These are phyloP conservation scores for Rhodotorula paludigena DNA, from an alignment of 768 basidiomycete species.

Conservation along the genomic window DNA sequence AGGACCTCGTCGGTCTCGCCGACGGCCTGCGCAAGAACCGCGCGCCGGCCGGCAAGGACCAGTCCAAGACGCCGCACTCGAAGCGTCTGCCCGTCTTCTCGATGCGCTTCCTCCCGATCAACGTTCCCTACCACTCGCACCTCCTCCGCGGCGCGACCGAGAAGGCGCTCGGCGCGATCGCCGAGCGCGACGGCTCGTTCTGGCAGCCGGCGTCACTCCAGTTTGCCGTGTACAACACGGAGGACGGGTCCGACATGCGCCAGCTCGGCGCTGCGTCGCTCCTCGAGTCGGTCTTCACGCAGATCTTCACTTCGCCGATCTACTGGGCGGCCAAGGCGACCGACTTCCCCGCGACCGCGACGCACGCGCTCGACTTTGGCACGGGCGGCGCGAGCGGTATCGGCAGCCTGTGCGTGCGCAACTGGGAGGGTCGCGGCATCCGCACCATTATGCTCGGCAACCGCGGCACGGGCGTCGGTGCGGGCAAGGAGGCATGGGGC, in stretches of 20 bases:
- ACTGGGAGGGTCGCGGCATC: constrained; percentile 88
- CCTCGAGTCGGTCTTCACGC: constrained; percentile 81
- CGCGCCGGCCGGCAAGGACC: constrained; percentile 79
- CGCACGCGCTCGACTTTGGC: constrained; percentile 94
- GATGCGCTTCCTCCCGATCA: constrained; percentile 88
- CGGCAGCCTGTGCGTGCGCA: constrained; percentile 80
- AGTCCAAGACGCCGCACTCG: constrained; percentile 87
- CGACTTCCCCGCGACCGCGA: constrained; percentile 79
- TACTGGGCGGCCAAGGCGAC: constrained; percentile 83
- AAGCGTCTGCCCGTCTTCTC: constrained; percentile 92
- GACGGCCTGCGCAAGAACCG: constrained; percentile 83
- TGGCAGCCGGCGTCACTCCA: constrained; percentile 58
- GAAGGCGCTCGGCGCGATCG: constrained; percentile 68
- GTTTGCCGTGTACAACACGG: constrained; percentile 87
- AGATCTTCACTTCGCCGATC: constrained; percentile 85
- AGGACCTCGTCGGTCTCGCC: constrained; percentile 88
- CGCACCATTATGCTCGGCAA: constrained; percentile 86
- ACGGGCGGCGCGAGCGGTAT: constrained; percentile 91
- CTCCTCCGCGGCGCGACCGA: constrained; percentile 73
- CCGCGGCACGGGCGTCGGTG: constrained; percentile 68
- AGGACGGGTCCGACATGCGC: constrained; percentile 84
- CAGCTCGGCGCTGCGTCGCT: constrained; percentile 59
- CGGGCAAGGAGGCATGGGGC: constrained; percentile 71
- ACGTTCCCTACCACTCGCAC: constrained; percentile 89
- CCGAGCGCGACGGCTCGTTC: constrained; percentile 51